Evolutionary conservation across 2,329 filamentous ascomycete species (phyloP).

Genomic region (Calonectria ilicicola): DNA sequence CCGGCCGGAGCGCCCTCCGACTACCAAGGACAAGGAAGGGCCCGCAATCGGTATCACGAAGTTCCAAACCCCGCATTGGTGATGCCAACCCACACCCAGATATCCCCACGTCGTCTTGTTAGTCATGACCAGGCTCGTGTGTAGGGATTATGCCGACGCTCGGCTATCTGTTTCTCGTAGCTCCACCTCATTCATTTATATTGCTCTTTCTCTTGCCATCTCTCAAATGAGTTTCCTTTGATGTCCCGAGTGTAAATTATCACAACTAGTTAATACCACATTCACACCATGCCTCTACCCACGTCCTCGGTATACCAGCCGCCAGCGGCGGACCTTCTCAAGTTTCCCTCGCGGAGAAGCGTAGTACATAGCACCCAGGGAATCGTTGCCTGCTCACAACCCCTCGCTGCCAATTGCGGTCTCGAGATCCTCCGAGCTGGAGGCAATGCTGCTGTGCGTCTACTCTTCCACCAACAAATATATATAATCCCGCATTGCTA

Average conservation of each 20-base stretch:
- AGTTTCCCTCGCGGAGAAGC: conserved; percentile 84
- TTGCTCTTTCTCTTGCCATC: neutral
- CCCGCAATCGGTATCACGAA: conserved; percentile 29
- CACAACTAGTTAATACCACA: neutral
- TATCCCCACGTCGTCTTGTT: neutral
- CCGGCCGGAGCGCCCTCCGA: conserved; percentile 18
- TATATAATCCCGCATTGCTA: conserved; percentile 6
- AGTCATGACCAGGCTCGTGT: neutral
- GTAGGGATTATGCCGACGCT: neutral
- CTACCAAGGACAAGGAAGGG: conserved; percentile 25
- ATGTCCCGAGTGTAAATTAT: neutral
- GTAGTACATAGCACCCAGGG: conserved; percentile 94
- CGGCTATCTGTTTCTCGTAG: neutral
- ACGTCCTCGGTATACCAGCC: conserved; percentile 61
- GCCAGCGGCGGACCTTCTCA: conserved; percentile 63
- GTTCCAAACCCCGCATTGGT: conserved; percentile 7
- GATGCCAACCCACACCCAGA: neutral
- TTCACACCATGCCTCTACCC: conserved; percentile 58
- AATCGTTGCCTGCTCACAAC: conserved; percentile 91
- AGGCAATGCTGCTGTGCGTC: conserved; percentile 89
- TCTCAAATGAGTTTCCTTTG: neutral
- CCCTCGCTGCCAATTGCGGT: conserved; percentile 88
- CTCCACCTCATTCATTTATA: neutral
- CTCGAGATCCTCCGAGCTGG: conserved; percentile 86
- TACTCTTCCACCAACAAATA: no score